phyloP scores from a whole-genome alignment of 371 early-diverging fungal species.

The Synchytrium microbalum region DNA sequence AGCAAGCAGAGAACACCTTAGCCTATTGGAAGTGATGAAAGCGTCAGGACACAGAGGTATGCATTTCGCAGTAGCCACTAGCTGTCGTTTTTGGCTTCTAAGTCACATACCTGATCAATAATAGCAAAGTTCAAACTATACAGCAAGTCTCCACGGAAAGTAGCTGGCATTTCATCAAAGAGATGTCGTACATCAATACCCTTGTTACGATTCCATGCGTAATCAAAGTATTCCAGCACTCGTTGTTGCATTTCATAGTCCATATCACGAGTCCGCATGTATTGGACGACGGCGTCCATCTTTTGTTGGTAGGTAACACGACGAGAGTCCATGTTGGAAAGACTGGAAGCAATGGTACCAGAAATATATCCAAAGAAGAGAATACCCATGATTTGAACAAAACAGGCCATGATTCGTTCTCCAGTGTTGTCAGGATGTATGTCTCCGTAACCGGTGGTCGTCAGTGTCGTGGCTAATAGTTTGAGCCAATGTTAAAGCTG shows the following conservation, averaged over 20 bases:
- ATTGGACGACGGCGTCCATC: slow-evolving; percentile 39
- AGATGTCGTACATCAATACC: slow-evolving; percentile 39
- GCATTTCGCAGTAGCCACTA: neutral
- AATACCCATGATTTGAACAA: slow-evolving; percentile 30
- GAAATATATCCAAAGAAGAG: slow-evolving; percentile 43
- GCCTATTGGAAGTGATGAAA: slow-evolving; percentile 18
- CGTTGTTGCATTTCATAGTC: slow-evolving; percentile 38
- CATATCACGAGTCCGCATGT: slow-evolving; percentile 40
- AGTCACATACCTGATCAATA: slow-evolving; percentile 33
- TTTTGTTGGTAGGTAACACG: slow-evolving; percentile 42
- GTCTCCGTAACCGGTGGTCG: slow-evolving; percentile 42
- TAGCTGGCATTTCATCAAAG: slow-evolving; percentile 41
- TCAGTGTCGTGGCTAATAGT: slow-evolving; percentile 35
- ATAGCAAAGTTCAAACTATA: slow-evolving; percentile 37
- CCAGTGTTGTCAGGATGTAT: slow-evolving; percentile 31
- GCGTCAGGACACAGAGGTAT: no score
- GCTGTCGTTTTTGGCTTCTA: neutral
- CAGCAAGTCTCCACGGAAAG: slow-evolving; percentile 39
- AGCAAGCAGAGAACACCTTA: slow-evolving; percentile 29
- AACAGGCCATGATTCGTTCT: slow-evolving; percentile 32
- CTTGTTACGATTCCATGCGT: slow-evolving; percentile 42
- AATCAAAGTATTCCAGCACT: slow-evolving; percentile 40
- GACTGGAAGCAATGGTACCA: slow-evolving; percentile 38
- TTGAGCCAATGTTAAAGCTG: neutral
- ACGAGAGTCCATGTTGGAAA: slow-evolving; percentile 44